Evolutionary conservation across 2,329 filamentous ascomycete genomes (phyloP), one percentile per base, ranked within the genome.

Genomic region (Xylariomycetidae sp.): DNA sequence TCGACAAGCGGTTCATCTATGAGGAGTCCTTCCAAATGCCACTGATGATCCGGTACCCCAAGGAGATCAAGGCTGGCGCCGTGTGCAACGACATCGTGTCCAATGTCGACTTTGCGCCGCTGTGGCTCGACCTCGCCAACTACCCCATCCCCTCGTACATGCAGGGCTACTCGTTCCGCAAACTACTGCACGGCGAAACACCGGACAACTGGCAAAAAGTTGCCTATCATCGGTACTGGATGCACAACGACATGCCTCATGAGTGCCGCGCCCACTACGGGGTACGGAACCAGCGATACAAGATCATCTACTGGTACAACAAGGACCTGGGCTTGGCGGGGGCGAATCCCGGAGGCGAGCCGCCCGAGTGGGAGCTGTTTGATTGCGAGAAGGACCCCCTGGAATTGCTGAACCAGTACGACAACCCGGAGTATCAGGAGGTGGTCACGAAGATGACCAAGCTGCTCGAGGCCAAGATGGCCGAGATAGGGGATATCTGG

Each of bases 1-100:
- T 72, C 42, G 71, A 74, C 48, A 74, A 74, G 51, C 63, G 70
- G 3, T 73, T 74, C 49, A 74, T 74, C 64, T 74, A 74, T 48
- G 70, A 75, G 40, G 68, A 74, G 48, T 63, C 57, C 10, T 74
- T 74, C 52, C 69, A 74, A 49, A 74, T 74, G 70, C 70, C 70
- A 0, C 70, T 74, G 29, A 45, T 74, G 4, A 57, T 69, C 8
- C 60, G 64, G 0, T 69, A 67, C 29, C 69, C 70, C 0, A 39
- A 32, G 0, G 57, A 58, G 31, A 69, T 73, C 34, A 26, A 33
- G 1, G 36, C 61, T 0, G 57, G 59, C 0, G 54, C 50, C 0
- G 50, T 68, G 0, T 67, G 60, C 39, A 45, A 65, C 32, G 67
- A 71, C 38, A 71, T 72, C 13, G 58, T 74, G 32, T 63, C 60